Percentiles rank a stretch among this genome's conserved stretches.
phyloP scores from a whole-genome alignment of 148 eudicot genomes.

The Rhododendron williamsianum region DNA sequence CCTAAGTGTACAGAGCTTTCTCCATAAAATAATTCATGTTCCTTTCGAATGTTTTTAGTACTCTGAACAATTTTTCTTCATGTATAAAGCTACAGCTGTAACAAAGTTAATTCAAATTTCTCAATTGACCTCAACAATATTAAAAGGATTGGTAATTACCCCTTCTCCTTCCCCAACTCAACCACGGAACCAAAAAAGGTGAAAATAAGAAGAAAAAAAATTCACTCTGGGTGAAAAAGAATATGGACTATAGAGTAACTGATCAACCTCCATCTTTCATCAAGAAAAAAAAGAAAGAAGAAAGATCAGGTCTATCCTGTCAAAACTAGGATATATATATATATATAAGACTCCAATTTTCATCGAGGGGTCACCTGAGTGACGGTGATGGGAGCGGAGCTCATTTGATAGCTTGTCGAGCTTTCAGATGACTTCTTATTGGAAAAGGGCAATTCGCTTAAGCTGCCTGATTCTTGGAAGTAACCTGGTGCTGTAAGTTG shows the following conservation, averaged over 20 bases:
- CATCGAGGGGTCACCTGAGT: slow-evolving; percentile 71
- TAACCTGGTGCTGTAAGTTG: slow-evolving; percentile 70
- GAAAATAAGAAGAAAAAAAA: not conserved
- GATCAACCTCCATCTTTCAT: not conserved
- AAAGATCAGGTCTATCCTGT: not conserved
- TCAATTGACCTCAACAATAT: not conserved
- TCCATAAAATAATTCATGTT: not conserved
- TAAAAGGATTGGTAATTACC: not conserved
- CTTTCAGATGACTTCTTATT: slow-evolving; percentile 34
- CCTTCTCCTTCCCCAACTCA: not conserved
- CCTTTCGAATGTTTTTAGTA: not conserved
- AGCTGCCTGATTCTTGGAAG: slow-evolving; percentile 35
- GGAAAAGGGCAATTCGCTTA: slow-evolving; percentile 8
- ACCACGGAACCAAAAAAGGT: not conserved
- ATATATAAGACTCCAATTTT: slow-evolving; percentile 4
- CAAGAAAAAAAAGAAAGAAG: not conserved
- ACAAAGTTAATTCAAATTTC: not conserved
- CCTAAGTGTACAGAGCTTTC: not conserved
- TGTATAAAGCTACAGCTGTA: not conserved
- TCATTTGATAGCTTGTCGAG: slow-evolving; percentile 50
- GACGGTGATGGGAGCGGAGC: slow-evolving; percentile 53
- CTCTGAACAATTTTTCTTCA: not conserved
- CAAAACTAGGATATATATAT: not conserved
- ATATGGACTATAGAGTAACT: not conserved
- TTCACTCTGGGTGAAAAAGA: not conserved